Percentiles rank a stretch among this genome's conserved stretches.
Conservation (phyloP, 306 rosid genomes). For the Cucurbita ficifolia region DNA sequence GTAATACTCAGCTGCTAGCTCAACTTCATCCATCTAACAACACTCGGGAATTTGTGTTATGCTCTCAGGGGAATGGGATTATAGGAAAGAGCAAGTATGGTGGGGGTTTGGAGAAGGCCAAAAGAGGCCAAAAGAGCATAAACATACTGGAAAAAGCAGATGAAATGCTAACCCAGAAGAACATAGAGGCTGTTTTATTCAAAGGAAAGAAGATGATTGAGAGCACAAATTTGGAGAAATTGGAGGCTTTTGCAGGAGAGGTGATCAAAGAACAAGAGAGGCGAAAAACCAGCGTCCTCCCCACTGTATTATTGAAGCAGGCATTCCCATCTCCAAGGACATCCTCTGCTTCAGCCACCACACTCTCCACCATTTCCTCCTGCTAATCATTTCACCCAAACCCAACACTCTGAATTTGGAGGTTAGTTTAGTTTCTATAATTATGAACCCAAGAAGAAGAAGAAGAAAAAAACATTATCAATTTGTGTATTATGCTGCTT, state of each 20-base stretch:
- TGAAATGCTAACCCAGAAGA: constrained; percentile 56
- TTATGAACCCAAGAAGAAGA: background rate
- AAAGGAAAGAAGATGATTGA: constrained; percentile 54
- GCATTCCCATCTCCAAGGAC: constrained; percentile 67
- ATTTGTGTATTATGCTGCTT: constrained; percentile 12
- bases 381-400: background rate
- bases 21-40: background rate
- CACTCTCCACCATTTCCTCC: constrained; percentile 56
- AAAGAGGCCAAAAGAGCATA: constrained; percentile 8
- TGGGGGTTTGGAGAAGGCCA: background rate
- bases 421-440: background rate
- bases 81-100: constrained; percentile 10
- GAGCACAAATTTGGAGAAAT: constrained; percentile 48
- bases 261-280: constrained; percentile 62
- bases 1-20: too few species aligned
- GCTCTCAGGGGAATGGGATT: constrained; percentile 33
- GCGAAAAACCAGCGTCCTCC: constrained; percentile 53
- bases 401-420: background rate
- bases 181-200: constrained; percentile 58
- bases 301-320: constrained; percentile 52
- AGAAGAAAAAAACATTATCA: too few species aligned
- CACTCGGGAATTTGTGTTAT: background rate
- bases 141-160: constrained; percentile 37
- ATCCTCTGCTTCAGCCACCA: constrained; percentile 79
- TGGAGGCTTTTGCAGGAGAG: constrained; percentile 50